phyloP scores from a whole-genome alignment of 352 stramenopile species.

The Globisporangium canariense region DNA sequence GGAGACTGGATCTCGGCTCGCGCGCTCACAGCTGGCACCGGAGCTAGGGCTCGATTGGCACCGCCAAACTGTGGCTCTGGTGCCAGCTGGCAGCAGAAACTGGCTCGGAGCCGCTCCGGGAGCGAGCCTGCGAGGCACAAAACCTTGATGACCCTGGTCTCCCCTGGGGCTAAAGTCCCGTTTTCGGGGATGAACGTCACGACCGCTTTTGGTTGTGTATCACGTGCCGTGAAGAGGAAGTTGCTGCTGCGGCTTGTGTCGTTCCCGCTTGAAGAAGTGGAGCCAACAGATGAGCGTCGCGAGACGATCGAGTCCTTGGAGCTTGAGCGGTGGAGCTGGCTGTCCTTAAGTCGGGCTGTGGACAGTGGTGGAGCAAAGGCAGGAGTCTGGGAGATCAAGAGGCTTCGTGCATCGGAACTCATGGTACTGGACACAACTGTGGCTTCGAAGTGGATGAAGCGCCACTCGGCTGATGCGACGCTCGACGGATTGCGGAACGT shows the following conservation, averaged over 20 bases:
- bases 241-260: slow-evolving; percentile 35
- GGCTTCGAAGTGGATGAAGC: slow-evolving; percentile 42
- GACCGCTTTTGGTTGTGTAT: slow-evolving; percentile 38
- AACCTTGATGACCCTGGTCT: slow-evolving; percentile 34
- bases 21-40: slow-evolving; percentile 32
- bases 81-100: slow-evolving; percentile 37
- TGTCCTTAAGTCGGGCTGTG: neutral
- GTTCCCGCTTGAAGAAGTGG: slow-evolving; percentile 29
- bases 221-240: slow-evolving; percentile 37
- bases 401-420: neutral
- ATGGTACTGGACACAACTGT: neutral
- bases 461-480: slow-evolving; percentile 33
- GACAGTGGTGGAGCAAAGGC: neutral
- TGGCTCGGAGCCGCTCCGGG: slow-evolving; percentile 58
- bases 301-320: slow-evolving; percentile 60
- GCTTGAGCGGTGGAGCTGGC: slow-evolving; percentile 28
- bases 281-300: slow-evolving; percentile 31
- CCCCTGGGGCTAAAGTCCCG: slow-evolving; percentile 37
- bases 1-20: slow-evolving; percentile 75
- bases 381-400: neutral
- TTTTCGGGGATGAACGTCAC: slow-evolving; percentile 48
- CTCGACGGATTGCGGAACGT: slow-evolving; percentile 29
- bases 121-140: slow-evolving; percentile 51
- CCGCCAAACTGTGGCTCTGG: slow-evolving; percentile 25
- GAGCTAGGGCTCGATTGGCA: neutral